Conservation (phyloP, 768 basidiomycete species). For the Boletus insuetus region DNA sequence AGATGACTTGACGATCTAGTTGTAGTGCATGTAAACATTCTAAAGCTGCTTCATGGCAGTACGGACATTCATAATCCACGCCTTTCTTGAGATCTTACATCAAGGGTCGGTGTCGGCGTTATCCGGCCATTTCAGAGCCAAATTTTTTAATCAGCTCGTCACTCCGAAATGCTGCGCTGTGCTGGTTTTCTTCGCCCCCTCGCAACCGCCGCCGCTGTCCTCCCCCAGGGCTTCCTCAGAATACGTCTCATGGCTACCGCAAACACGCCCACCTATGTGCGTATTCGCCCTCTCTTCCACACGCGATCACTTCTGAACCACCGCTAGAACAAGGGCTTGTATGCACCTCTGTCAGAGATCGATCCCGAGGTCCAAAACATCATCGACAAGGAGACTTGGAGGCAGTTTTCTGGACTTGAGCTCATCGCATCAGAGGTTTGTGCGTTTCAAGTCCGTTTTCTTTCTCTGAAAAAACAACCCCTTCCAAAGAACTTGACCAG, state of each 20-base stretch:
- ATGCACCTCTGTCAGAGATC: conserved; percentile 81
- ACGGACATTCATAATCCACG: too few relatives aligned
- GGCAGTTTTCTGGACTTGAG: conserved; percentile 96
- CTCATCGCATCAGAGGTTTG: conserved; percentile 96
- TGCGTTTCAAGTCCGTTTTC: neutral
- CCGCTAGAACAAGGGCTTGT: conserved; percentile 85
- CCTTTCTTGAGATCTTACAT: neutral
- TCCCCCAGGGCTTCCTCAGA: conserved; percentile 16
- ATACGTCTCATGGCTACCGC: conserved; percentile 57
- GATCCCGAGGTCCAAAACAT: conserved; percentile 97
- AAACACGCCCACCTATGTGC: conserved; percentile 59
- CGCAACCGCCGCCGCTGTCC: conserved; percentile 18
- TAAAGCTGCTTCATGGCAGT: too few relatives aligned
- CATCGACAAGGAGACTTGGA: conserved; percentile 99
- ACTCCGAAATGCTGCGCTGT: conserved; percentile 30
- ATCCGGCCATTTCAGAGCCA: conserved; percentile 15
- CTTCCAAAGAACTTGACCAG: conserved; percentile 85
- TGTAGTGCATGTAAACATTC: too few relatives aligned
- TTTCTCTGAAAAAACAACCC: neutral
- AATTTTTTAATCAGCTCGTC: conserved; percentile 11
- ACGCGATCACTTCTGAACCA: neutral
- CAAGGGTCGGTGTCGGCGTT: conserved; percentile 23
- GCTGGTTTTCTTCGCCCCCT: conserved; percentile 26
- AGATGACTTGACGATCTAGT: too few relatives aligned
- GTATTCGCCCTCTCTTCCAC: conserved; percentile 22